phyloP scores from a whole-genome alignment of 1,284 basidiomycete genomes.

The Irpex lacteus region DNA sequence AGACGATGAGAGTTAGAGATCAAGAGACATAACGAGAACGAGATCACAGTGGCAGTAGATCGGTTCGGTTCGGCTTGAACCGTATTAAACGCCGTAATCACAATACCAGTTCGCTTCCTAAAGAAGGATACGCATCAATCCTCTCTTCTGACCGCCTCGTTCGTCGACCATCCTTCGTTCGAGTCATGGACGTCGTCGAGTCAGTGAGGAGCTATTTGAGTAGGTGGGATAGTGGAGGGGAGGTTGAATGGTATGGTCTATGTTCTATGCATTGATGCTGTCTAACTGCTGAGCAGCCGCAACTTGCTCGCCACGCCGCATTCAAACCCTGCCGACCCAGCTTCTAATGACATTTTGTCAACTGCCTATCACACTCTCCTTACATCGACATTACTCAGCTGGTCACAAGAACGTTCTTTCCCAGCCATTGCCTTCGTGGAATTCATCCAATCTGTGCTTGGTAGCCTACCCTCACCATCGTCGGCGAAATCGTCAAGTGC shows the following conservation, averaged over 20 bases:
- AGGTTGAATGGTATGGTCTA: slow-evolving; percentile 53
- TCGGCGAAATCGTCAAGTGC: slow-evolving; percentile 40
- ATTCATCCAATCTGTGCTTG: slow-evolving; percentile 62
- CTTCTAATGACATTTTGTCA: slow-evolving; percentile 51
- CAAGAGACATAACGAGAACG: background rate
- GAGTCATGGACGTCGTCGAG: slow-evolving; percentile 29
- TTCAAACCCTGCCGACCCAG: slow-evolving; percentile 50
- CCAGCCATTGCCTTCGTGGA: slow-evolving; percentile 48
- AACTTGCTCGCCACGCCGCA: slow-evolving; percentile 55
- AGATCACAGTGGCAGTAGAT: background rate
- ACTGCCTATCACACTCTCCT: slow-evolving; percentile 67
- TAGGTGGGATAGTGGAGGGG: slow-evolving; percentile 57
- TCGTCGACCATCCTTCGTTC: slow-evolving; percentile 1
- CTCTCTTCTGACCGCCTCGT: background rate
- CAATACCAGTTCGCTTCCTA: background rate
- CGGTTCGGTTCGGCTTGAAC: background rate
- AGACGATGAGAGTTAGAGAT: background rate
- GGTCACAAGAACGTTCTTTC: slow-evolving; percentile 46
- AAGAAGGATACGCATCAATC: slow-evolving; percentile 2
- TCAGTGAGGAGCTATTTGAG: slow-evolving; percentile 25
- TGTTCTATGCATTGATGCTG: background rate
- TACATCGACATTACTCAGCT: slow-evolving; percentile 53
- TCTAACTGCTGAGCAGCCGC: slow-evolving; percentile 40
- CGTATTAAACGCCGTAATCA: background rate
- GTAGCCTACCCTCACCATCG: slow-evolving; percentile 67